A percentile compares a stretch with the other conserved stretches of the same genome.
phyloP scores from a whole-genome alignment of 2,329 filamentous ascomycete genomes.

The Epicoccum nigrum region DNA sequence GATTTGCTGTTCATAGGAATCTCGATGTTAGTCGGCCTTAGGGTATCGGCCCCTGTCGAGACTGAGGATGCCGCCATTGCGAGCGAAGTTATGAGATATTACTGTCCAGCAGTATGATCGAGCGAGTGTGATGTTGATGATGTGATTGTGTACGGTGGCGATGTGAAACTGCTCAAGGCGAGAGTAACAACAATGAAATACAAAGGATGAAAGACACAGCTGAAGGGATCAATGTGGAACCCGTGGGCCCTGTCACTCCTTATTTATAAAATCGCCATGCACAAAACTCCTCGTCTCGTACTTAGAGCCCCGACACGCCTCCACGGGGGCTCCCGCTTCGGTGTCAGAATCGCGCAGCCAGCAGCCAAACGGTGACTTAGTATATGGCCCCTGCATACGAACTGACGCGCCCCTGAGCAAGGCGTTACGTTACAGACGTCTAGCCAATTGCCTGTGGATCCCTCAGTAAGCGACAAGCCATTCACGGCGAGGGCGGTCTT shows the following conservation, averaged over 20 bases:
- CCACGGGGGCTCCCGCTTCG: conserved; percentile 22
- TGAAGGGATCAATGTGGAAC: conserved; percentile 9
- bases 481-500: conserved; percentile 26
- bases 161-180: not conserved
- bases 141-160: conserved; percentile 4
- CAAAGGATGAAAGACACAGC: conserved; percentile 12
- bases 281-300: conserved; percentile 25
- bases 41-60: conserved; percentile 38
- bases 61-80: conserved; percentile 35
- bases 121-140: not conserved
- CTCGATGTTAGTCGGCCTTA: conserved; percentile 40
- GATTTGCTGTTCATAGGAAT: conserved; percentile 23
- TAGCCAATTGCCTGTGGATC: conserved; percentile 35
- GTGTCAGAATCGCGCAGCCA: conserved; percentile 18
- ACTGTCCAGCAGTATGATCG: conserved; percentile 43
- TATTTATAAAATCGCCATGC: conserved; percentile 18
- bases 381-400: conserved; percentile 19
- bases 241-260: conserved; percentile 14
- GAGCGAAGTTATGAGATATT: conserved; percentile 6
- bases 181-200: conserved; percentile 12
- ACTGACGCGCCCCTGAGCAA: conserved; percentile 32
- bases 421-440: conserved; percentile 18
- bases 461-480: conserved; percentile 18
- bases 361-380: conserved; percentile 17
- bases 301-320: conserved; percentile 20